phyloP scores from a whole-genome alignment of 78 protist genomes.

The Creolimax fragrantissima region DNA sequence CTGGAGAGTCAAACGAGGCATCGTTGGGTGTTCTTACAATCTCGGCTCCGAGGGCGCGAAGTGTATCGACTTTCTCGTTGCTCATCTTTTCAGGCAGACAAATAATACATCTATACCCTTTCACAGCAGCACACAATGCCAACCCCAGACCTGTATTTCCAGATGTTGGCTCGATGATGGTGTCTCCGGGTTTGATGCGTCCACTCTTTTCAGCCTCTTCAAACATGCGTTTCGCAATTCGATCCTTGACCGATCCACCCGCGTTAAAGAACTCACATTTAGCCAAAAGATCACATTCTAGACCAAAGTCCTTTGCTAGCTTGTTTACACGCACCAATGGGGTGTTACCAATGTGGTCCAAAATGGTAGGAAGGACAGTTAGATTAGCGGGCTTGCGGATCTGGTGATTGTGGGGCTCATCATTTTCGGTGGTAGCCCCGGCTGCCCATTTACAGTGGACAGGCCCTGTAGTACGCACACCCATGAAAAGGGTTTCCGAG shows the following conservation, averaged over 20 bases:
- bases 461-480: neutral
- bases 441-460: neutral
- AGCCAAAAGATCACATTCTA: conserved; percentile 80
- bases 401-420: neutral
- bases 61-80: conserved; percentile 73
- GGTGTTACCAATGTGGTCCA: conserved; percentile 85
- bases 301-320: conserved; percentile 37
- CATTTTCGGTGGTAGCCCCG: neutral
- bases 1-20: conserved; percentile 70
- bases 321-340: conserved; percentile 73
- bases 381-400: neutral
- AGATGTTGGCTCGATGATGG: conserved; percentile 91
- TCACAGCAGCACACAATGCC: conserved; percentile 84
- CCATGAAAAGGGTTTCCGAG: neutral
- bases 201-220: conserved; percentile 83
- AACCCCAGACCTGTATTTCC: conserved; percentile 94
- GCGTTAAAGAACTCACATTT: conserved; percentile 94
- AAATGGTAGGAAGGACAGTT: conserved; percentile 41
- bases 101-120: conserved; percentile 89
- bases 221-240: conserved; percentile 82
- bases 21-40: conserved; percentile 87
- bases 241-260: conserved; percentile 92
- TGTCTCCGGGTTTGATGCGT: conserved; percentile 70
- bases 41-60: conserved; percentile 84
- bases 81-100: conserved; percentile 93